Base-by-base conservation (phyloP, 106 monocot genomes). In the Phalaenopsis aphrodite region DNA sequence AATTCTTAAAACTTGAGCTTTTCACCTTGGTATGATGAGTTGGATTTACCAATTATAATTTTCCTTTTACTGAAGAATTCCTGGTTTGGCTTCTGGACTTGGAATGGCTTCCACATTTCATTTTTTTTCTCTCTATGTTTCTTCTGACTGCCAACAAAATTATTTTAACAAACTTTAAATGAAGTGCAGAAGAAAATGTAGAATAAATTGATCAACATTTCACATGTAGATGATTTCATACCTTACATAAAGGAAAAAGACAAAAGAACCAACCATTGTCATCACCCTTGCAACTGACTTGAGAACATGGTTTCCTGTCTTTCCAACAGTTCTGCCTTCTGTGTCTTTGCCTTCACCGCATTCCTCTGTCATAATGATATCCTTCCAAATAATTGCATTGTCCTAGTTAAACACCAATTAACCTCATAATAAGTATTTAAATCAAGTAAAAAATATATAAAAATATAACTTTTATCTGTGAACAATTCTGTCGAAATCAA, bases 201-300 rank as follows among this genome's bases (percentile, higher is more conserved):
- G 9, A 74, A 74, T 15, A 41, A 56, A 55, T 8, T 61, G 73
- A 74, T 75, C 2, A 48, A 82, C 5, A 4, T 9, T 52, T 78
- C 17, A 1, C 48, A 42, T 2, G 10, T 9, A 15, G 10, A 56
- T 55, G 55, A 80, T 72, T 24, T 1, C 56, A 76, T 86, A 91
- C 91, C 88, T 91, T 42, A 91, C 66, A 76, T 88, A 86, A 78
- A 84, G 41, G 43, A 88, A 56, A 77, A 91, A 41, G 21, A 86
- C 66, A 47, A 86, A 42, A 41, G 84, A 75, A 58, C 86, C 86
- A n/a, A 84, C 42, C 16, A 88, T 12, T 49, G 88, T 86, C 75
- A 91, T 79, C 78, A 84, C 83, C 16, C 88, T 83, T 75, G 83
- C 86, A 41, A 91, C 81, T 61, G 88, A 88, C 46, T 82, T 84